Evolutionary conservation across 768 basidiomycete species (phyloP).

Genomic region (Xerocomus spinulosus): DNA sequence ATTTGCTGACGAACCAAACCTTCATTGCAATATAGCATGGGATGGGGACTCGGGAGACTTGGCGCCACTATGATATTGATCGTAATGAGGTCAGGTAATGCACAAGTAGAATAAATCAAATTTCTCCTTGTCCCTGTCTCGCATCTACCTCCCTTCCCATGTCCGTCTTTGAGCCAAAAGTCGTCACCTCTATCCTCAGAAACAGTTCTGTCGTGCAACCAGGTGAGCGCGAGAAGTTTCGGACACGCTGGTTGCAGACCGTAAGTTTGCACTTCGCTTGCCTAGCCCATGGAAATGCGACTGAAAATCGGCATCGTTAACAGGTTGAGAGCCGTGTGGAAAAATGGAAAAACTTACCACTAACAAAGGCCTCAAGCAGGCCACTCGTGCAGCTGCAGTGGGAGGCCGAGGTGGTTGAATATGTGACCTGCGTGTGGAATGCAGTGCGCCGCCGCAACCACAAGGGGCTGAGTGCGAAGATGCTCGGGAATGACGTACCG

Average conservation of each 20-base stretch:
- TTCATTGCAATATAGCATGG: no score
- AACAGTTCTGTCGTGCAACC: not conserved
- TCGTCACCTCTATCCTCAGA: not conserved
- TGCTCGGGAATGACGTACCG: not conserved
- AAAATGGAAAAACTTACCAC: not conserved
- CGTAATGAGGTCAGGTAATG: not conserved
- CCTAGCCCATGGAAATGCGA: no score
- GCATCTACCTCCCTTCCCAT: not conserved
- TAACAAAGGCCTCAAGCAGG: not conserved
- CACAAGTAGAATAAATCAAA: not conserved
- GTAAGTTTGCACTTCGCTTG: not conserved
- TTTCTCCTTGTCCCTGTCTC: not conserved
- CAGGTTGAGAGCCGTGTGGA: not conserved
- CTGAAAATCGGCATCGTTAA: no score
- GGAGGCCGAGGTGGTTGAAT: not conserved
- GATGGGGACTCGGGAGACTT: no score
- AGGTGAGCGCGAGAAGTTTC: not conserved
- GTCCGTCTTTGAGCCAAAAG: not conserved
- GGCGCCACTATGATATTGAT: not conserved
- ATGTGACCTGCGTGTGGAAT: not conserved
- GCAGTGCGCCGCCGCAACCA: not conserved
- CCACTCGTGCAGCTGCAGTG: not conserved
- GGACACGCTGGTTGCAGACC: not conserved
- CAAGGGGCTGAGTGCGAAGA: not conserved
- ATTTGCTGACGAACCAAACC: no score